Base-by-base conservation (phyloP, 441 rosid genomes). In the Pelargonium cotyledonis region DNA sequence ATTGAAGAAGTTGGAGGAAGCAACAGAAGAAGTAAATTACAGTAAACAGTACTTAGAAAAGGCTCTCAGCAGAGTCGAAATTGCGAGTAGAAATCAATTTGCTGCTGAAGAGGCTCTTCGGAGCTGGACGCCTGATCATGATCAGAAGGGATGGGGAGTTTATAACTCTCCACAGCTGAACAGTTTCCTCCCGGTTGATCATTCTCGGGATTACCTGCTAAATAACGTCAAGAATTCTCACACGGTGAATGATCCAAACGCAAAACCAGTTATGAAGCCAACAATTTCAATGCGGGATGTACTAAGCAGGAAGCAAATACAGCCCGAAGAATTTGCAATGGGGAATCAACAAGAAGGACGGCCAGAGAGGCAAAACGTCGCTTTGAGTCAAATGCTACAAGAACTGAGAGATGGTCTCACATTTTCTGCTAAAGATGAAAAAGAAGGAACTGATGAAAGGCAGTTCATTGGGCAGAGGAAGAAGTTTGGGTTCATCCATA, bases 401-500 rank as follows among this genome's bases (percentile, higher is more conserved):
- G 95, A 91, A 65, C 62, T 91, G 26, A 87, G 89, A 74, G 90
- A 86, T 14, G 97, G 86, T 72, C 66, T 88, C 1, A 72, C 82
- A 35, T 83, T 80, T 69, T 80, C 85, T 2, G 47, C 84, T 8
- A 82, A 81, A 74, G 65, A 69, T 1, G 90, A 79, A 79, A 83
- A 82, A 74, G 74, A 78, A 6, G 80, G 72, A 65, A 70, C 68
- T n/a, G 84, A 79, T 14, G 87, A 77, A 72, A 88, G 88, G 77
- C 96, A 81, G 72, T 83, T 74, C 21, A 76, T 76, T 6, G 49
- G 84, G 5, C 96, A 84, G 67, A 80, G 96, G 75, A 91, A 96
- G 77, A 93, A 89, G 84, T 93, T 89, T 14, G 95, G 98, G 8
- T 91, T 93, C 77, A 93, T 93, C 70, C 98, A 88, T 66, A 91